Conservation (phyloP, 371 early-diverging fungal genomes). For the Circinella umbellata region DNA sequence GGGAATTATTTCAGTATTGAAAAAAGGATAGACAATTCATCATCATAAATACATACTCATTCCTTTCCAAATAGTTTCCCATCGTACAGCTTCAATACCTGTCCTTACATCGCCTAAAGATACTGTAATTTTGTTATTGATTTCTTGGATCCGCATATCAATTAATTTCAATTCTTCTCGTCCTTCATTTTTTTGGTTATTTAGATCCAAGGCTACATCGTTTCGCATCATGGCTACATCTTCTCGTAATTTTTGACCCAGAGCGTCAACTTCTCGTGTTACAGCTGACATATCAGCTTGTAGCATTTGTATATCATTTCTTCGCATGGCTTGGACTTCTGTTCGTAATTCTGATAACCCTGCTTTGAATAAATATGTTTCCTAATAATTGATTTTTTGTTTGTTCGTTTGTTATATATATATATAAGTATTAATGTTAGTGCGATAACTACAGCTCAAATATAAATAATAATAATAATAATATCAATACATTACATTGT, state of each 20-base stretch:
- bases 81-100: conserved; percentile 85
- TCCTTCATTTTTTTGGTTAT: conserved; percentile 86
- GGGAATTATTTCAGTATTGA: too few relatives aligned
- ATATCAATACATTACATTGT: conserved; percentile 30
- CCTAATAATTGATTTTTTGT: conserved; percentile 18
- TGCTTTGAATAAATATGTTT: conserved; percentile 78
- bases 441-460: not conserved
- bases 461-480: too few relatives aligned
- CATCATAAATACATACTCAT: conserved; percentile 40
- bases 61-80: conserved; percentile 80
- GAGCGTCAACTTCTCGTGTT: conserved; percentile 79
- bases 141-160: conserved; percentile 85
- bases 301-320: conserved; percentile 83
- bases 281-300: conserved; percentile 76
- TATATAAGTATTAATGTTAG: conserved; percentile 12
- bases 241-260: conserved; percentile 79
- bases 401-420: not conserved
- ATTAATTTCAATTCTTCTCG: conserved; percentile 78
- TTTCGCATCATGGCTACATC: conserved; percentile 78
- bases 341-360: conserved; percentile 83
- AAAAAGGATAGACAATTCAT: too few relatives aligned
- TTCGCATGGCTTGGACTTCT: conserved; percentile 85
- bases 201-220: conserved; percentile 90
- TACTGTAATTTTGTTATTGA: conserved; percentile 85
- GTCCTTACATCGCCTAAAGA: conserved; percentile 84